These are phyloP conservation scores for Monosporozyma servazzii DNA, from an alignment of 805 yeast genomes.

Conservation along the genomic window DNA sequence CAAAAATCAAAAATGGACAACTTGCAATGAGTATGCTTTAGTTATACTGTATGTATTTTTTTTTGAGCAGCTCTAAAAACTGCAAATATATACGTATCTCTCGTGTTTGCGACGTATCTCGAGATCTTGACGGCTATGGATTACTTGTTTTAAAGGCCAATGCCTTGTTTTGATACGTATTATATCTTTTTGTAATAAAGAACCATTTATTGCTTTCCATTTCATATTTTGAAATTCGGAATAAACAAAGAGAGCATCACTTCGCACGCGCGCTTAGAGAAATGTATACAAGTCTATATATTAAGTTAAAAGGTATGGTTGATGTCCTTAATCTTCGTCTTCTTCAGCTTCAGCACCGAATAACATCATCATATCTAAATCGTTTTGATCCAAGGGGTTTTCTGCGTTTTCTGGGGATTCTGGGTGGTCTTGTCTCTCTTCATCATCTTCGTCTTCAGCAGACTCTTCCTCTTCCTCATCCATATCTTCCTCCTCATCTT, in stretches of 20 bases:
- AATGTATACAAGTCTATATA: neutral
- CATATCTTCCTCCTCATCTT: slow-evolving; percentile 28
- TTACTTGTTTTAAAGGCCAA: neutral
- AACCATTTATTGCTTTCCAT: neutral
- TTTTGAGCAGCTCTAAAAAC: neutral
- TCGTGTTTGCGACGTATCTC: neutral
- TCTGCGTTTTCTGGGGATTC: slow-evolving; percentile 8
- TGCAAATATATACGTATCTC: neutral
- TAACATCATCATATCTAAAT: slow-evolving; percentile 31
- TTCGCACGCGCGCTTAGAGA: neutral
- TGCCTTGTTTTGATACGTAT: neutral
- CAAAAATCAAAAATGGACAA: neutral
- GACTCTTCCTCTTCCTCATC: slow-evolving; percentile 31
- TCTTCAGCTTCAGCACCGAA: slow-evolving; percentile 29
- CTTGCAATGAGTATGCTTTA: neutral
- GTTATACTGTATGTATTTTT: neutral
- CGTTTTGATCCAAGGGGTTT: slow-evolving; percentile 30
- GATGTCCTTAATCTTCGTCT: slow-evolving; percentile 2
- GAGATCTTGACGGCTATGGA: neutral
- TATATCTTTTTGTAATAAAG: neutral
- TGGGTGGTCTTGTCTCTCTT: slow-evolving; percentile 19
- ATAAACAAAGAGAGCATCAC: neutral
- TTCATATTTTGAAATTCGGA: neutral
- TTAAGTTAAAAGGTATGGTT: neutral
- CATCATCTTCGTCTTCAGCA: slow-evolving; percentile 15